Conservation (phyloP, 805 yeast species). For the Candida easanensis region DNA sequence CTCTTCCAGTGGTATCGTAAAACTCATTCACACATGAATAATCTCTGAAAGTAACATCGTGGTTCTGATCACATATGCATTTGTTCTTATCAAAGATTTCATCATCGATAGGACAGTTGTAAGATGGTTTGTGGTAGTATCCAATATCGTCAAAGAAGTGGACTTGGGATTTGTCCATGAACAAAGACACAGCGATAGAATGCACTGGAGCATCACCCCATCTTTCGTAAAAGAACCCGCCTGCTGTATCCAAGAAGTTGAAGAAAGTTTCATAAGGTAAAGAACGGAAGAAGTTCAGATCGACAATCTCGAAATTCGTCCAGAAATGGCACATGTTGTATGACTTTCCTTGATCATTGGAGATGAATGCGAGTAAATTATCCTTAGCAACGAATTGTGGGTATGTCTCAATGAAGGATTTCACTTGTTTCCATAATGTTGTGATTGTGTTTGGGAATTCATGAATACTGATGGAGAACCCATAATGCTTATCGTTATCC, state of each 20-base stretch:
- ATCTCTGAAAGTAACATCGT: constrained; percentile 71
- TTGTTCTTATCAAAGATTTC: constrained; percentile 42
- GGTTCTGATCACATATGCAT: constrained; percentile 55
- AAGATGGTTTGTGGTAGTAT: constrained; percentile 65
- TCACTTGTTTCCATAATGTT: constrained; percentile 48
- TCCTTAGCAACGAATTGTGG: constrained; percentile 50
- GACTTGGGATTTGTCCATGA: constrained; percentile 61
- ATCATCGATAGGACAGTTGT: constrained; percentile 55
- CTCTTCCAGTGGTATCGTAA: constrained; percentile 49
- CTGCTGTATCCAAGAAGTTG: constrained; percentile 41
- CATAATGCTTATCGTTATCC: constrained; percentile 63
- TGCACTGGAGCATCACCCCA: constrained; percentile 97
- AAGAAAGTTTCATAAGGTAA: constrained; percentile 45
- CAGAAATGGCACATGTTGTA: constrained; percentile 63
- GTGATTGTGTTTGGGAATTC: constrained; percentile 61
- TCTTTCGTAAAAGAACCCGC: constrained; percentile 59
- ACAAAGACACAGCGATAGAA: constrained; percentile 78
- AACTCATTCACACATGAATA: constrained; percentile 68
- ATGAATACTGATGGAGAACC: constrained; percentile 71
- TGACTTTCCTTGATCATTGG: constrained; percentile 40
- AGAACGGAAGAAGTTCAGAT: constrained; percentile 47
- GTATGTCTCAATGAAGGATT: constrained; percentile 39
- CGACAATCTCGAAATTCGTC: constrained; percentile 61
- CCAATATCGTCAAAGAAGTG: constrained; percentile 85
- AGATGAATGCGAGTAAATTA: constrained; percentile 50